A percentile compares a stretch with the other conserved stretches of the same genome.
Evolutionary conservation across 2,329 filamentous ascomycete species (phyloP).

Genomic region (Pseudogymnoascus sp.): DNA sequence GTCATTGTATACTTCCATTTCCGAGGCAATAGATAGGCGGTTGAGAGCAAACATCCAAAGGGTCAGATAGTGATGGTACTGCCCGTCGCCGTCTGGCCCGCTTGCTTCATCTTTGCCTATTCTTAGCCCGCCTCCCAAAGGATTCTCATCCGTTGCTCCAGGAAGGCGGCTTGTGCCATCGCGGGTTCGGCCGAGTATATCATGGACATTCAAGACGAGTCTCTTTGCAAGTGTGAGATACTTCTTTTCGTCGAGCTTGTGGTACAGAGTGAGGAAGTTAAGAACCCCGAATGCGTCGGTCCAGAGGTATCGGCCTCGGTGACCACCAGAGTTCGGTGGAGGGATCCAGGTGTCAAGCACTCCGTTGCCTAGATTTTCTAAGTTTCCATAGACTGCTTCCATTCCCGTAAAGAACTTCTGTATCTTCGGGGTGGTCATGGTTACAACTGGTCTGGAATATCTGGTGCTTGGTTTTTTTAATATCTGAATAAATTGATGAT

Average conservation of each 20-base stretch:
- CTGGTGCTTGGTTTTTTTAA: background rate
- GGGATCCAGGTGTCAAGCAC: constrained; percentile 24
- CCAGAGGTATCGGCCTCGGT: constrained; percentile 53
- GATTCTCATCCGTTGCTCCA: constrained; percentile 43
- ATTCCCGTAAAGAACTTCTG: background rate
- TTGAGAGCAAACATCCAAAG: constrained; percentile 58
- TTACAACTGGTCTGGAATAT: background rate
- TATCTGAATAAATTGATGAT: background rate
- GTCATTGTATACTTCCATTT: constrained; percentile 40
- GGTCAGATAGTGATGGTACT: constrained; percentile 55
- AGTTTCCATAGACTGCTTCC: background rate
- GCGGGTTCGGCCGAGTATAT: constrained; percentile 44
- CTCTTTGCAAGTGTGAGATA: constrained; percentile 44
- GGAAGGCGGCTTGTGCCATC: constrained; percentile 40
- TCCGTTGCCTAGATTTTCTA: background rate
- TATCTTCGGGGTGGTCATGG: background rate
- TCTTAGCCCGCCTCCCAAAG: constrained; percentile 46
- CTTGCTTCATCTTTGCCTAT: constrained; percentile 46
- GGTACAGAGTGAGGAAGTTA: constrained; percentile 49
- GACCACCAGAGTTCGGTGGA: constrained; percentile 40
- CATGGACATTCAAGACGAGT: constrained; percentile 45
- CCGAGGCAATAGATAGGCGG: constrained; percentile 41
- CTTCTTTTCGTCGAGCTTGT: constrained; percentile 30
- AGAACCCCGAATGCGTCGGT: constrained; percentile 54
- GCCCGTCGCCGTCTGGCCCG: constrained; percentile 48